Evolutionary conservation across 2,329 filamentous ascomycete species (phyloP).

Genomic region (Arthrobotrys conoides): DNA sequence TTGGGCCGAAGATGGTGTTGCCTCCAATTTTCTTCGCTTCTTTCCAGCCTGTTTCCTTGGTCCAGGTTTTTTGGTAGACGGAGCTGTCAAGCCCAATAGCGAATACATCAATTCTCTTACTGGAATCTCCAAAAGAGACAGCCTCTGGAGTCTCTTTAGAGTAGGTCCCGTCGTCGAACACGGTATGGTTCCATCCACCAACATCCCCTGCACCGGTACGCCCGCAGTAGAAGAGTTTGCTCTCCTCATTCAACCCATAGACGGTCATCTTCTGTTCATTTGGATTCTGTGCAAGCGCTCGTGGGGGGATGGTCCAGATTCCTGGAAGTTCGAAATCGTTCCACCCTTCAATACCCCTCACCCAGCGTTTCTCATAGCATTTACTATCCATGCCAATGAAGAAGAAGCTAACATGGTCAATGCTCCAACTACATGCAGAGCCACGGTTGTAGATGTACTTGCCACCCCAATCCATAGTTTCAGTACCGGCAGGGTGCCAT

Average conservation of each 20-base stretch:
- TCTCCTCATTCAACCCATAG: conserved; percentile 24
- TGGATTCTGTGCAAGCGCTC: conserved; percentile 4
- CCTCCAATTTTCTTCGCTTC: background rate
- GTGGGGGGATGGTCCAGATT: conserved; percentile 12
- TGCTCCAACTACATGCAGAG: conserved; percentile 26
- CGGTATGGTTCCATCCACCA: background rate
- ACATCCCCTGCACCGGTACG: background rate
- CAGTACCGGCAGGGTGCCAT: conserved; percentile 17
- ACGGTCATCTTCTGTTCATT: conserved; percentile 2
- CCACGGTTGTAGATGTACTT: conserved; percentile 27
- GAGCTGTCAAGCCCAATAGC: conserved; percentile 28
- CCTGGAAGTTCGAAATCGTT: conserved; percentile 21
- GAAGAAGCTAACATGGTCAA: conserved; percentile 28
- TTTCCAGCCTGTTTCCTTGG: conserved; percentile 1
- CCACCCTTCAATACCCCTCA: conserved; percentile 1
- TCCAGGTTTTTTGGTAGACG: conserved; percentile 33
- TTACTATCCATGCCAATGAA: conserved; percentile 32
- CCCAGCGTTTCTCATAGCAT: conserved; percentile 36
- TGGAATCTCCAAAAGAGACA: conserved; percentile 5
- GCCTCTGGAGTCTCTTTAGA: conserved; percentile 18
- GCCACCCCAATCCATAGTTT: conserved; percentile 17
- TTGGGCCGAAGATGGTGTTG: conserved; percentile 2
- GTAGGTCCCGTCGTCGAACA: background rate
- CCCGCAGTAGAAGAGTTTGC: conserved; percentile 14
- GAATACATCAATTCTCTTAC: conserved; percentile 31